Evolutionary conservation across 108 stramenopile species (phyloP), one percentile per base, ranked within the genome.

Genomic region (Skeletonema grethae): DNA sequence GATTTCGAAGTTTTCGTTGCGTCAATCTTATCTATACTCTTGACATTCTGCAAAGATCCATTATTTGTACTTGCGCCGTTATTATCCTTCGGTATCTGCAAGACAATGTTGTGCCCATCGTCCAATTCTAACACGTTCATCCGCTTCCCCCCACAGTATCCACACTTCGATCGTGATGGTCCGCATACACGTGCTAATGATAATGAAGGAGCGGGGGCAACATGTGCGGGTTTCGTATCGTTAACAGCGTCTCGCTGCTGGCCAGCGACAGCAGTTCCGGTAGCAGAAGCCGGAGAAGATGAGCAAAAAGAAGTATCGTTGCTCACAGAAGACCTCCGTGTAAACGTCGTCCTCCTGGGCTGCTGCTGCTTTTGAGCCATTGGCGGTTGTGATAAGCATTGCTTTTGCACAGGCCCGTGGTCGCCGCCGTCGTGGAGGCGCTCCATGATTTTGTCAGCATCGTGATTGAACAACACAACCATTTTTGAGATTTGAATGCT

Each of bases 91-190:
- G 22, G 5, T 15, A 66, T 34, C n/a, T 31, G 39, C 34, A 61
- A 56, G 10, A 73, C 60, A 55, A 30, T 50, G 60, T 82, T 73
- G 5, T 67, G 67, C 16, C 59, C 71, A 74, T 78, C 70, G 10
- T 68, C 39, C 28, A 67, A 67, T 58, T 22, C 55, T 32, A 82
- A 50, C n/a, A 77, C 76, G 32, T 73, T 57, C 29, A 82, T 60
- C 12, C 93, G 79, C 35, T 65, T 30, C 5, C 93, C 93, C 24
- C 84, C 70, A 59, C 93, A 94, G 61, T 94, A 94, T 10, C 93
- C 93, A 55, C 93, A 94, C 67, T 82, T 72, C 7, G 82, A 66
- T 29, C 73, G 75, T 36, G 82, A 80, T 31, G 84, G 67, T 7
- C 88, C 90, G 57, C 84, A 91, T 12, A 90, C 61, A 30, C 86